Evolutionary conservation across 1,284 basidiomycete species (phyloP).

Genomic region (Anthracocystis panici-leucophaei): DNA sequence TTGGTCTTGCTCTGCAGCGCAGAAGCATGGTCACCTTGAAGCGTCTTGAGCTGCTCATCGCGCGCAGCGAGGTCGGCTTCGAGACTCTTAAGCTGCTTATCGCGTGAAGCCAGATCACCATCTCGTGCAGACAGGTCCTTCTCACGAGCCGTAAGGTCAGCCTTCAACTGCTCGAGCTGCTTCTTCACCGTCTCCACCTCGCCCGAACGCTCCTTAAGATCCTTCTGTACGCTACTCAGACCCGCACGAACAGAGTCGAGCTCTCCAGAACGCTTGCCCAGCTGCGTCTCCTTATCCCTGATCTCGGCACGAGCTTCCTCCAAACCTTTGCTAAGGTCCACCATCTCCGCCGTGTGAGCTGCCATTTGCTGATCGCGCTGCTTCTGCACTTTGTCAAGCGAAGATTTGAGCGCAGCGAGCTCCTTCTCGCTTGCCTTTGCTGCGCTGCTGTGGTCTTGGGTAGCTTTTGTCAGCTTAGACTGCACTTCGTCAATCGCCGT

Average conservation of each 20-base stretch:
- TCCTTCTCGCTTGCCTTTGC: slow-evolving; percentile 22
- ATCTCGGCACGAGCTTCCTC: slow-evolving; percentile 25
- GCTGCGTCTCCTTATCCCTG: slow-evolving; percentile 13
- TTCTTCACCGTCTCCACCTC: slow-evolving; percentile 10
- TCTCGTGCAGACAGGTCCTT: slow-evolving; percentile 9
- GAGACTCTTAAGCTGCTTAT: slow-evolving; percentile 23
- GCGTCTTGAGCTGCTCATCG: slow-evolving; percentile 14
- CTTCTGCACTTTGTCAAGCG: slow-evolving; percentile 30
- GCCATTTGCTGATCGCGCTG: slow-evolving; percentile 38
- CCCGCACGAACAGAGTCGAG: slow-evolving; percentile 1
- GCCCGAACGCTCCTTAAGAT: slow-evolving; percentile 16
- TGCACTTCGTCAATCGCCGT: slow-evolving; percentile 14
- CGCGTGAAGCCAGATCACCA: slow-evolving; percentile 12
- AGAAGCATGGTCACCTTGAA: slow-evolving; percentile 13
- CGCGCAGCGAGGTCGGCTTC: slow-evolving; percentile 4
- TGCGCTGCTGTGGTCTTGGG: slow-evolving; percentile 7
- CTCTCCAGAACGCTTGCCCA: slow-evolving; percentile 16
- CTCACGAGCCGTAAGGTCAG: not conserved
- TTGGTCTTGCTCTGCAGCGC: slow-evolving; percentile 13
- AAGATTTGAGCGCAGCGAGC: slow-evolving; percentile 14
- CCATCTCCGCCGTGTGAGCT: slow-evolving; percentile 40
- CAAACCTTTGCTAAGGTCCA: slow-evolving; percentile 32
- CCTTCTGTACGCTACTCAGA: slow-evolving; percentile 5
- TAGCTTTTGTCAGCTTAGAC: slow-evolving; percentile 8
- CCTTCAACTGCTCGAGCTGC: slow-evolving; percentile 14